Evolutionary conservation across 129 eudicot species (phyloP), one percentile per base, ranked within the genome.

Genomic region (Flaveria ramosissima): DNA sequence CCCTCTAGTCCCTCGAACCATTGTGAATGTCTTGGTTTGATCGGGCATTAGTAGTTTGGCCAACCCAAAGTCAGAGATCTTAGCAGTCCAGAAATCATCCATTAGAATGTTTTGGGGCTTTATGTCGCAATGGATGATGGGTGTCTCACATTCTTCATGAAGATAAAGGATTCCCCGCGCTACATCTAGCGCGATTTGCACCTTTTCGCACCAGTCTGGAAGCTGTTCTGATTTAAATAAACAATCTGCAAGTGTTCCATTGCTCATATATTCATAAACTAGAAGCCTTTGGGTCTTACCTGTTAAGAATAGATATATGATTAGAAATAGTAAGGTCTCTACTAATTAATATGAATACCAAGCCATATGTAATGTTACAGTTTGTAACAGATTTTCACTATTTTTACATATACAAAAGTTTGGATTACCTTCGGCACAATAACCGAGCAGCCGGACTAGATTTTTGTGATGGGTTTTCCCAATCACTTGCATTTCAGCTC

Each of bases 41-140:
- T 57, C 64, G 21, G 64, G 64, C 64, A 57, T 57, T 57, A 57
- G 32, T 57, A 57, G 64, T 57, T 57, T 57, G 64, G 64, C 64
- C 64, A 57, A 57, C 30, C 64, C 64, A 5, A 57, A 57, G 64
- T 57, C 64, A 9, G 64, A 57, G 32, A 57, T 57, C 64, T 57
- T 57, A 57, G 64, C 64, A 57, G 32, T 57, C 64, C 30, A 56
- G 32, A 57, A 57, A 57, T 21, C 64, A 11, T 57, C 64, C 64
- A 57, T 57, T 21, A 57, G 12, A 20, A 57, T 57, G 7, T 57
- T 57, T 57, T 57, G 64, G 64, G 64, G 64, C 15, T 57, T 57
- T 57, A 57, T 57, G 64, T 57, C 32, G 15, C 64, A 21, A 9
- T 57, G 64, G 21, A 57, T 57, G 64, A 57, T 57, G 32, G 64